Evolutionary conservation across 1,139 yeast species (phyloP), one percentile per base, ranked within the genome.

Genomic region (Debaryomyces psychrophilus): DNA sequence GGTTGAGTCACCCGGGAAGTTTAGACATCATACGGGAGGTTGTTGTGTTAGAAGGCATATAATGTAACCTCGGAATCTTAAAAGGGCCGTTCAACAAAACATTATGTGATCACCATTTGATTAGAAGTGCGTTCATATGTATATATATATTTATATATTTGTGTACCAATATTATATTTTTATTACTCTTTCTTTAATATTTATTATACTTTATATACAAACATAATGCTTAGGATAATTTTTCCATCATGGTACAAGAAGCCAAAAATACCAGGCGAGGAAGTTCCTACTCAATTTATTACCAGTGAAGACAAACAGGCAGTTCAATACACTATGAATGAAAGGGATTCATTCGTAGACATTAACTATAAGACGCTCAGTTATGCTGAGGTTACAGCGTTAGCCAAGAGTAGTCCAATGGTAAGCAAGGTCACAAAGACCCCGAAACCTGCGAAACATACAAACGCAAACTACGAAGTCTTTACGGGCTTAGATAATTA

Each of bases 351-450:
- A 39, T 70, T 73, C 48, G 67, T 74, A 31, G 75, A 70, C 40
- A 71, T 75, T 45, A 64, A 65, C 46, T 60, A 57, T 50, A 63
- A 65, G 44, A 67, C 67, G 47, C 64, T 74, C 54, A 67, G 75
- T 23, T 75, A 74, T 48, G 79, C 80, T 12, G 79, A 75, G 52
- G 79, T 67, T 29, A 79, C 79, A 11, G 58, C 64, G 22, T 51
- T 72, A 51, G 61, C 67, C 31, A 53, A 55, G 45, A 47, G 58
- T 45, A 60, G 57, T 48, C 49, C 47, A 29, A 44, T 43, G 37
- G 36, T 35, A 6, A 47, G 31, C 25, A 28, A 27, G n/a, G 34
- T 28, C 26, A 28, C 17, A 11, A 26, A 31, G 33, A 18, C 43
- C 20, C 50, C 48, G 15, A 44, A 44, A 15, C 40, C 39, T 11